Percentiles rank a stretch among this genome's conserved stretches.
Evolutionary conservation across 192 early-diverging fungal species (phyloP).

Genomic region (Coemansia nantahalensis): DNA sequence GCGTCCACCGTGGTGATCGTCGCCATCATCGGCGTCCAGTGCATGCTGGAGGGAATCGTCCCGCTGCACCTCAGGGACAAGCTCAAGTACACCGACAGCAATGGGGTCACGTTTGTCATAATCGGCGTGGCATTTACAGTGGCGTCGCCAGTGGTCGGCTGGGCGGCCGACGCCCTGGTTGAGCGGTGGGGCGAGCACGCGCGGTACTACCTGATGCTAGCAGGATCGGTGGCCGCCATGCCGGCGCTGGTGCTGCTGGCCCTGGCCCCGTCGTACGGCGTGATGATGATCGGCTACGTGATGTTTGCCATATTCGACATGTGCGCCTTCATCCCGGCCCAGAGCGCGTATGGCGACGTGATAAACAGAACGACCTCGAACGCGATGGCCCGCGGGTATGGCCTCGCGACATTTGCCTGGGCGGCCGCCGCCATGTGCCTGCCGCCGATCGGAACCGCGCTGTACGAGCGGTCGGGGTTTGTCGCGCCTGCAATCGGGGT

Average conservation of each 20-base stretch:
- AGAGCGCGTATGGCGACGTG: slow-evolving; percentile 42
- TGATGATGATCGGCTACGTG: slow-evolving; percentile 37
- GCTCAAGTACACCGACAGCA: slow-evolving; percentile 5
- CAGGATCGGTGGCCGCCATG: slow-evolving; percentile 15
- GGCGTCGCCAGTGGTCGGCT: slow-evolving; percentile 19
- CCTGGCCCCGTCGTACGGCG: slow-evolving; percentile 15
- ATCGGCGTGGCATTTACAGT: slow-evolving; percentile 26
- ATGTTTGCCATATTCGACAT: slow-evolving; percentile 18
- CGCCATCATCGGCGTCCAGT: slow-evolving; percentile 24
- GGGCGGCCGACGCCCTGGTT: slow-evolving; percentile 17
- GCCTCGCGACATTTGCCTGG: slow-evolving; percentile 24
- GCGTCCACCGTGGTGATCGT: slow-evolving; percentile 19
- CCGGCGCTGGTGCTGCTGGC: slow-evolving; percentile 16
- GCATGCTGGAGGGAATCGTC: slow-evolving; percentile 31
- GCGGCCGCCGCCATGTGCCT: slow-evolving; percentile 24
- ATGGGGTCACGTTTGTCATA: slow-evolving; percentile 32
- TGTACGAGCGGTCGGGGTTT: slow-evolving; percentile 32
- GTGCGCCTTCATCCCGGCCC: slow-evolving; percentile 31
- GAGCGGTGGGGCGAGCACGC: slow-evolving; percentile 15
- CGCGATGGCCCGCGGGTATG: slow-evolving; percentile 31
- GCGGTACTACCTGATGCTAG: slow-evolving; percentile 27
- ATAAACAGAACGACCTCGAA: slow-evolving; percentile 20
- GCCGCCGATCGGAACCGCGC: slow-evolving; percentile 25
- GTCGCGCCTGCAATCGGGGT: slow-evolving; percentile 12
- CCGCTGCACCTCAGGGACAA: slow-evolving; percentile 28